phyloP scores from a whole-genome alignment of 164 flowering plant species.

The Magnolia sinica region DNA sequence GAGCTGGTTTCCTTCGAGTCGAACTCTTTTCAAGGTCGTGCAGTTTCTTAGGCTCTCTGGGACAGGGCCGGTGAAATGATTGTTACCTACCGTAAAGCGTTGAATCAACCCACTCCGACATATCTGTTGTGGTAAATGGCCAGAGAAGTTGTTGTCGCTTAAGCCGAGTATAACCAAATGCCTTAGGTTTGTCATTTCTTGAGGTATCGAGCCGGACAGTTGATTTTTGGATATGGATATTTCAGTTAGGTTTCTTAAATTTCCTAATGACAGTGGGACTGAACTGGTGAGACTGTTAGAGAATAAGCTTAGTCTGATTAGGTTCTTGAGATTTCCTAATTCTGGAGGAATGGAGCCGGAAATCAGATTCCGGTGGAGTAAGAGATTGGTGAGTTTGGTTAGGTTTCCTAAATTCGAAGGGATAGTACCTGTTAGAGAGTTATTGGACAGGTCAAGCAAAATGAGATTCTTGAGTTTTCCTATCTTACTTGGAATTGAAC shows the following conservation, averaged over 20 bases:
- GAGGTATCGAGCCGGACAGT: neutral
- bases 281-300: neutral
- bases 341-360: slow-evolving; percentile 9
- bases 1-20: slow-evolving; percentile 1
- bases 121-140: neutral
- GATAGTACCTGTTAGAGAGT: neutral
- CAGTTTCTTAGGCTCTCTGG: neutral
- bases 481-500: slow-evolving; percentile 26
- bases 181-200: neutral
- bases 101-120: neutral
- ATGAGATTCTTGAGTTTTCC: slow-evolving; percentile 15
- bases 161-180: neutral
- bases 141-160: neutral
- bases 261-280: neutral
- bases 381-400: neutral
- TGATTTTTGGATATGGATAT: neutral
- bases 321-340: neutral
- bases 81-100: neutral
- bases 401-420: neutral
- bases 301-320: neutral
- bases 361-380: neutral
- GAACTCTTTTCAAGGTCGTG: neutral
- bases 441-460: neutral
- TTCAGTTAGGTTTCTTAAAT: neutral
- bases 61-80: neutral